phyloP scores from a whole-genome alignment of 2,329 filamentous ascomycete genomes.

The Cladosporium sp. region DNA sequence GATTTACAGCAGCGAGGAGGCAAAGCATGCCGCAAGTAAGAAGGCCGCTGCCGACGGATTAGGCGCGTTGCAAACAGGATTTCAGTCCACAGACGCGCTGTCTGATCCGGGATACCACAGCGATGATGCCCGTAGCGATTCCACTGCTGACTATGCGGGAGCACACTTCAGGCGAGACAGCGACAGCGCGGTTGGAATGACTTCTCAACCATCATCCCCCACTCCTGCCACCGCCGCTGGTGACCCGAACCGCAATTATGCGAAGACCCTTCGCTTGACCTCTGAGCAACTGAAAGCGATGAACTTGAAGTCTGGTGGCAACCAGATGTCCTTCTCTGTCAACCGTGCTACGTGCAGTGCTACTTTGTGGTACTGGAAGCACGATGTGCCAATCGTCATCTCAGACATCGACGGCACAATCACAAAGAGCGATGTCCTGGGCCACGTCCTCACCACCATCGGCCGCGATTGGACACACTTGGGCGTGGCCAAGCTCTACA shows the following conservation, averaged over 20 bases:
- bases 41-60: conserved; percentile 42
- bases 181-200: conserved; percentile 63
- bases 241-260: conserved; percentile 81
- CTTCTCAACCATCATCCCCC: conserved; percentile 53
- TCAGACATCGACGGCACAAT: conserved; percentile 99
- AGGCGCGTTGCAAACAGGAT: conserved; percentile 48
- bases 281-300: conserved; percentile 91
- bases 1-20: conserved; percentile 98
- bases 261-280: conserved; percentile 91
- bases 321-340: conserved; percentile 93
- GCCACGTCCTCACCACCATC: conserved; percentile 94
- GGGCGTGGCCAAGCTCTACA: conserved; percentile 95
- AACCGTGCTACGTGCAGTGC: conserved; percentile 90
- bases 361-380: conserved; percentile 89
- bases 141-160: conserved; percentile 40
- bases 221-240: conserved; percentile 42
- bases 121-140: conserved; percentile 63
- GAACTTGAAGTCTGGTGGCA: conserved; percentile 77
- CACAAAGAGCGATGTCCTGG: conserved; percentile 65
- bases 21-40: conserved; percentile 81
- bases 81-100: conserved; percentile 69
- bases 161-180: conserved; percentile 63
- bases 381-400: conserved; percentile 90
- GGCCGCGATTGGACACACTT: conserved; percentile 97
- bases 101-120: conserved; percentile 96